Conservation (phyloP, 768 basidiomycete genomes). For the Pleurotus giganteus region DNA sequence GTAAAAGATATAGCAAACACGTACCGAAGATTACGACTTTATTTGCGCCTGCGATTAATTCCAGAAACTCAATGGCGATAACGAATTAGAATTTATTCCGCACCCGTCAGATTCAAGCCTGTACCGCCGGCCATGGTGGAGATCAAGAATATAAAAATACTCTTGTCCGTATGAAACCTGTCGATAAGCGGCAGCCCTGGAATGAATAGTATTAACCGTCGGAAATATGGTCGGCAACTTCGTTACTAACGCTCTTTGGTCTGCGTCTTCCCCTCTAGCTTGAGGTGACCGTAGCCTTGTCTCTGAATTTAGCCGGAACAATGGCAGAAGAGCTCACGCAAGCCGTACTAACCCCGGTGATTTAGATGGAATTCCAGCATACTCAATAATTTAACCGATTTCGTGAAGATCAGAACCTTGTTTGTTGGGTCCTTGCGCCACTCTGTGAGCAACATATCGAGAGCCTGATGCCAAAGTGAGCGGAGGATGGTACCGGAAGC, state of each 20-base stretch:
- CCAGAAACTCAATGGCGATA: not conserved
- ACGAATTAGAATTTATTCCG: not conserved
- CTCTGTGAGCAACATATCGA: slow-evolving; percentile 62
- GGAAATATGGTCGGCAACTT: not conserved
- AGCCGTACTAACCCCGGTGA: slow-evolving; percentile 40
- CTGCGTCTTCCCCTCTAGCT: slow-evolving; percentile 77
- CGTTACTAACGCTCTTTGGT: slow-evolving; percentile 58
- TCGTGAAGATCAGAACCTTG: slow-evolving; percentile 93
- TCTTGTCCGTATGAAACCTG: slow-evolving; percentile 70
- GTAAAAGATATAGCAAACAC: slow-evolving; percentile 21
- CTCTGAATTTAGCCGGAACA: not conserved
- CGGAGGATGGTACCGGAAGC: not conserved
- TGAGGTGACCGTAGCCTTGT: slow-evolving; percentile 60
- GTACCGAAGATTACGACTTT: slow-evolving; percentile 89
- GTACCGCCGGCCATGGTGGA: slow-evolving; percentile 92
- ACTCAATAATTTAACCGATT: slow-evolving; percentile 85
- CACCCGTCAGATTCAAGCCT: slow-evolving; percentile 78
- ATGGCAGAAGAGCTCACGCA: not conserved
- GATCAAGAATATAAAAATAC: slow-evolving; percentile 80
- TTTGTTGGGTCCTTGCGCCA: slow-evolving; percentile 66
- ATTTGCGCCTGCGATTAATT: slow-evolving; percentile 61
- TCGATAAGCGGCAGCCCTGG: slow-evolving; percentile 87
- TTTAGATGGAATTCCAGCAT: slow-evolving; percentile 79
- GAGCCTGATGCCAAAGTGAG: slow-evolving; percentile 44
- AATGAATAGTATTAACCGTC: not conserved